These are phyloP conservation scores for Phytopythium vexans DNA, from an alignment of 352 stramenopile genomes.

Conservation along the genomic window DNA sequence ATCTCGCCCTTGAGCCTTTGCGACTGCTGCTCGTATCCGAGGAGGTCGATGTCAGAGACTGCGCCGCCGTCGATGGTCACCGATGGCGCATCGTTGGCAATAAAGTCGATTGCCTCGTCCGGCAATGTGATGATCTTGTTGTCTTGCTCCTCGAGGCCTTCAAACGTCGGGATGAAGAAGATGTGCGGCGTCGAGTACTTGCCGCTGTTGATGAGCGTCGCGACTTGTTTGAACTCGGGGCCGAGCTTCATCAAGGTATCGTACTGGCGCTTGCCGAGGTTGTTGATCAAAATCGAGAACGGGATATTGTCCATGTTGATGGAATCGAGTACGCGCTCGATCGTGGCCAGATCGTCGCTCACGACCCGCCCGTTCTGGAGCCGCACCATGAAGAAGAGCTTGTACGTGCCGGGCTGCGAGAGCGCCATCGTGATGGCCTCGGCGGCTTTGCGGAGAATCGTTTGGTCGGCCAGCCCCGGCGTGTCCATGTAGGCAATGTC, in stretches of 20 bases:
- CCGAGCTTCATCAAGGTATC: constrained; percentile 7
- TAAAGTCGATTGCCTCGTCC: no score
- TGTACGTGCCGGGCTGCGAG: constrained; percentile 12
- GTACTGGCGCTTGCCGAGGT: constrained; percentile 13
- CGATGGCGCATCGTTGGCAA: no score
- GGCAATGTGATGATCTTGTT: no score
- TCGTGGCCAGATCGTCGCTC: constrained; percentile 12
- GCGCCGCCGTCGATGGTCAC: no score
- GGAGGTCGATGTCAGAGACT: no score
- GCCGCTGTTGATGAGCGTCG: constrained; percentile 6
- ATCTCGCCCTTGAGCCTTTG: no score
- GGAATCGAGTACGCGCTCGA: no score
- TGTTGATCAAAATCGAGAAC: constrained; percentile 18
- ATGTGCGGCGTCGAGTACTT: constrained; percentile 7
- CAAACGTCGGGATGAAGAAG: constrained; percentile 10
- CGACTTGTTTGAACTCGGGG: constrained; percentile 8
- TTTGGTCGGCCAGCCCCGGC: constrained; percentile 10
- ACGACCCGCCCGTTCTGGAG: constrained; percentile 15
- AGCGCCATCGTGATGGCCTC: constrained; percentile 13
- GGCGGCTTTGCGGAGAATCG: no score
- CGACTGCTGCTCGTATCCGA: no score
- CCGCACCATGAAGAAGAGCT: constrained; percentile 24
- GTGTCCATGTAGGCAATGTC: constrained; percentile 24
- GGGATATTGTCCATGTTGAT: constrained; percentile 10
- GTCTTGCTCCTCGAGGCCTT: constrained; percentile 11